These are phyloP conservation scores for Globisporangium iwayamae DNA, from an alignment of 352 stramenopile species.

Conservation along the genomic window DNA sequence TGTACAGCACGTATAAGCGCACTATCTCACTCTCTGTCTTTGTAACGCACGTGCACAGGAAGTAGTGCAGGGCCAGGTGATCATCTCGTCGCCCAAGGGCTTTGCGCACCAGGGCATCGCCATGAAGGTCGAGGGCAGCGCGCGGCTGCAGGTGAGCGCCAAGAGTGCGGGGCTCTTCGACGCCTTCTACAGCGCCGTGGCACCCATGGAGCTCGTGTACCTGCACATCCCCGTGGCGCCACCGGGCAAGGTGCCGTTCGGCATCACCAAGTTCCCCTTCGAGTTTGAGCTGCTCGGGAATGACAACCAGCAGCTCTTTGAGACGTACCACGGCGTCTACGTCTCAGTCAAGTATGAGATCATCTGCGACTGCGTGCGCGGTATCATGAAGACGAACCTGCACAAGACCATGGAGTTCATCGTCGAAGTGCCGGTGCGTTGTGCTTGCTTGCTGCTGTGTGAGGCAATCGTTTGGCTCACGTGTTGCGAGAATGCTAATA, in stretches of 20 bases:
- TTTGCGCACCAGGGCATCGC: conserved; percentile 79
- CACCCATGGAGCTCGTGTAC: conserved; percentile 77
- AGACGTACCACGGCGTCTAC: conserved; percentile 93
- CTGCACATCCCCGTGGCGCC: conserved; percentile 74
- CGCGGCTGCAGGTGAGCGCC: conserved; percentile 75
- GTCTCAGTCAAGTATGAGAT: conserved; percentile 91
- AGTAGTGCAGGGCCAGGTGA: conserved; percentile 78
- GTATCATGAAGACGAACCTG: conserved; percentile 85
- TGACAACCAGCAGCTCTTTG: conserved; percentile 66
- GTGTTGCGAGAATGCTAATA: not conserved
- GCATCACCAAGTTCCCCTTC: conserved; percentile 88
- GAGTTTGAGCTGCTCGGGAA: conserved; percentile 81
- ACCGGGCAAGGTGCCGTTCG: conserved; percentile 68
- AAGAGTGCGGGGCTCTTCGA: conserved; percentile 82
- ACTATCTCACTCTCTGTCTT: not conserved
- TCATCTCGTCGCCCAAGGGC: conserved; percentile 82
- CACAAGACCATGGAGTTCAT: conserved; percentile 89
- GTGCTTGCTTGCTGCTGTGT: not conserved
- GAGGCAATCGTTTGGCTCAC: not conserved
- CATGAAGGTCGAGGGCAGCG: conserved; percentile 83
- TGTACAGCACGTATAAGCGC: not conserved
- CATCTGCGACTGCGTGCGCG: conserved; percentile 74
- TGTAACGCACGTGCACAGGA: conserved; percentile 32
- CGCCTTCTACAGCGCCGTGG: conserved; percentile 75
- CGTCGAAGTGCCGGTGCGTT: conserved; percentile 80